Conservation (phyloP, 495 filamentous ascomycete species). For the Entonaema liquescens region DNA sequence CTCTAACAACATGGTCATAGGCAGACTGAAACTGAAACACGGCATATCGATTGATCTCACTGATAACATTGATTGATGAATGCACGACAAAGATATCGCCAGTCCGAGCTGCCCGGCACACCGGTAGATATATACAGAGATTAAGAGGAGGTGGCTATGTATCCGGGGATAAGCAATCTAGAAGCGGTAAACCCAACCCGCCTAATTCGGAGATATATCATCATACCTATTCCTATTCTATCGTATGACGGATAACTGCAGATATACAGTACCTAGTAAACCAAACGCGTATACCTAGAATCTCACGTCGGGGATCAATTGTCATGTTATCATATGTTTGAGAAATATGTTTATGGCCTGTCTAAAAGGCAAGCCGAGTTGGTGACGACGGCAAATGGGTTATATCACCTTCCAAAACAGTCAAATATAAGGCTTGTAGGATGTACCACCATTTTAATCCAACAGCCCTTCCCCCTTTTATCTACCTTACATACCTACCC, state of each 20-base stretch:
- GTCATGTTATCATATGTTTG: neutral
- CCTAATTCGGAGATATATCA: neutral
- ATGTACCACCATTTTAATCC: slow-evolving; percentile 1
- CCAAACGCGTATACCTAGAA: neutral
- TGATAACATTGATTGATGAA: slow-evolving; percentile 2
- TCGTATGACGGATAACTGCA: neutral
- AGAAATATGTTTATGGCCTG: neutral
- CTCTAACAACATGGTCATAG: neutral
- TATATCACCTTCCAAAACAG: neutral
- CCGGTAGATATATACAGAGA: neutral
- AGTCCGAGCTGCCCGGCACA: neutral
- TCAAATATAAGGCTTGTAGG: slow-evolving; percentile 13
- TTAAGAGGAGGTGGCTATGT: slow-evolving; percentile 36
- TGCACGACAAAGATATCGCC: neutral
- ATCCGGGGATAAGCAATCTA: slow-evolving; percentile 17
- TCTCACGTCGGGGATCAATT: neutral
- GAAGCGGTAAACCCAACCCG: neutral
- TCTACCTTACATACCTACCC: slow-evolving; percentile 22
- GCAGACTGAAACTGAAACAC: neutral
- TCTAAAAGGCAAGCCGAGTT: neutral
- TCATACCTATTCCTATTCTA: no score
- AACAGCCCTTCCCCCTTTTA: slow-evolving; percentile 19
- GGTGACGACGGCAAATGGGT: neutral
- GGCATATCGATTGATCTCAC: slow-evolving; percentile 9
- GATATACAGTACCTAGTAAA: neutral